Percentiles rank a stretch among this genome's conserved stretches.
phyloP scores from a whole-genome alignment of 208 protist species.

The Phytomonas sp. region DNA sequence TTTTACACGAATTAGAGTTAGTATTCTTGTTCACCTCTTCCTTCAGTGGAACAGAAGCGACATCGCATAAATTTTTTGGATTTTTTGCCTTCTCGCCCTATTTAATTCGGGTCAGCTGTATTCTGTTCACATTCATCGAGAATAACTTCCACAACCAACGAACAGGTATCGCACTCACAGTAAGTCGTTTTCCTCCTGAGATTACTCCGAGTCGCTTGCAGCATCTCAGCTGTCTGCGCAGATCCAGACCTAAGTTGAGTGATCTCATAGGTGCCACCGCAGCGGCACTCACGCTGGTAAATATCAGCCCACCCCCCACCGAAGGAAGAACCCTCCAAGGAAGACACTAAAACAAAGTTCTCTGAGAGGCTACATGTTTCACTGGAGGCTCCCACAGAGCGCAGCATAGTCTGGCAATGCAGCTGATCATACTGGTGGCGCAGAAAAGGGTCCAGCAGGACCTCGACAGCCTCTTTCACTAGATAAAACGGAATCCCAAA shows the following conservation, averaged over 20 bases:
- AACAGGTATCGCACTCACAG: constrained; percentile 78
- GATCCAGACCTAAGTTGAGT: constrained; percentile 19
- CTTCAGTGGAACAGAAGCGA: neutral
- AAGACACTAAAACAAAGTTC: constrained; percentile 35
- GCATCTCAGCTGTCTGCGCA: neutral
- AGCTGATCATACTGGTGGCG: constrained; percentile 43
- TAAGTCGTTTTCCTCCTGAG: neutral
- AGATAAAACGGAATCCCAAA: constrained; percentile 27
- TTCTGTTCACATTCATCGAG: neutral
- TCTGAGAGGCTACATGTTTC: constrained; percentile 43
- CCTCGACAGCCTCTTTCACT: constrained; percentile 58
- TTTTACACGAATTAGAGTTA: neutral
- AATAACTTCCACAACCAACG: constrained; percentile 56
- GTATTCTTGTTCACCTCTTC: neutral
- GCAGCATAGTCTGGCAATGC: constrained; percentile 25
- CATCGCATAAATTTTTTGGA: neutral
- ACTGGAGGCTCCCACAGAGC: constrained; percentile 41
- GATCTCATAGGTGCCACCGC: constrained; percentile 67
- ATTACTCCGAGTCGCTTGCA: neutral
- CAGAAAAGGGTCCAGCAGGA: constrained; percentile 51
- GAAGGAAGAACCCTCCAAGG: neutral
- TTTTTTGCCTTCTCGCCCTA: neutral
- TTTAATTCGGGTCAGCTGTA: neutral
- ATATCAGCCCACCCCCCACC: constrained; percentile 18
- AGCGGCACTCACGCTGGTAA: constrained; percentile 66